A percentile compares a stretch with the other conserved stretches of the same genome.
Conservation (phyloP, 352 stramenopile species). For the Elongisporangium prolatum region DNA sequence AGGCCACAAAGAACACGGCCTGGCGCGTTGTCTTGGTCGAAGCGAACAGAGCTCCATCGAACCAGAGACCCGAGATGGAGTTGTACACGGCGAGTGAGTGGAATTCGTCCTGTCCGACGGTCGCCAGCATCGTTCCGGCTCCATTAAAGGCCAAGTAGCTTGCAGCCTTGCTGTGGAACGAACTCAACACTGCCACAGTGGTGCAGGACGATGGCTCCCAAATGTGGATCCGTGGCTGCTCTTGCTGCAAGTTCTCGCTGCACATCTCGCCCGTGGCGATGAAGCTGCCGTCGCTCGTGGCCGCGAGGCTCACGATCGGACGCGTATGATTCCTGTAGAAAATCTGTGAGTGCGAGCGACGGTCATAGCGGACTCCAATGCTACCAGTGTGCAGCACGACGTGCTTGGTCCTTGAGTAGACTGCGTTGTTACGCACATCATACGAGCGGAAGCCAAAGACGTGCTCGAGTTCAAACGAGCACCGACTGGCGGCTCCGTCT, state of each 20-base stretch:
- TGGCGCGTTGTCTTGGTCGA: conserved; percentile 41
- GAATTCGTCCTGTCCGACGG: conserved; percentile 68
- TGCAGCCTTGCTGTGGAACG: conserved; percentile 65
- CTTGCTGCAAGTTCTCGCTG: conserved; percentile 37
- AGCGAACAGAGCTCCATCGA: conserved; percentile 52
- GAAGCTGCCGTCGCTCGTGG: conserved; percentile 43
- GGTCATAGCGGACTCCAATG: conserved; percentile 68
- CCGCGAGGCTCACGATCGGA: conserved; percentile 52
- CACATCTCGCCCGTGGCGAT: conserved; percentile 76
- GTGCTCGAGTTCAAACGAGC: conserved; percentile 56
- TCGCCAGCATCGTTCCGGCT: conserved; percentile 40
- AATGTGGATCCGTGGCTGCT: conserved; percentile 63
- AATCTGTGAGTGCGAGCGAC: conserved; percentile 54
- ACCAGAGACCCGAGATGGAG: conserved; percentile 54
- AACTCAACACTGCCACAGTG: conserved; percentile 38
- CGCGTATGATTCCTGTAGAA: conserved; percentile 59
- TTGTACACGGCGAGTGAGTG: conserved; percentile 70
- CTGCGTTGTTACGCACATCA: conserved; percentile 54
- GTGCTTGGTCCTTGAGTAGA: conserved; percentile 63
- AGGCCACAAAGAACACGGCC: conserved; percentile 56
- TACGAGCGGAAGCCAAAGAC: conserved; percentile 55
- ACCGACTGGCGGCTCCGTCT: conserved; percentile 28
- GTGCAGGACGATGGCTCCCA: conserved; percentile 67
- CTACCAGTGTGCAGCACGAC: conserved; percentile 58
- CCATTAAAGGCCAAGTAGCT: conserved; percentile 58